Evolutionary conservation across 371 early-diverging fungal species (phyloP).

Genomic region (Neoconidiobolus thromboides): DNA sequence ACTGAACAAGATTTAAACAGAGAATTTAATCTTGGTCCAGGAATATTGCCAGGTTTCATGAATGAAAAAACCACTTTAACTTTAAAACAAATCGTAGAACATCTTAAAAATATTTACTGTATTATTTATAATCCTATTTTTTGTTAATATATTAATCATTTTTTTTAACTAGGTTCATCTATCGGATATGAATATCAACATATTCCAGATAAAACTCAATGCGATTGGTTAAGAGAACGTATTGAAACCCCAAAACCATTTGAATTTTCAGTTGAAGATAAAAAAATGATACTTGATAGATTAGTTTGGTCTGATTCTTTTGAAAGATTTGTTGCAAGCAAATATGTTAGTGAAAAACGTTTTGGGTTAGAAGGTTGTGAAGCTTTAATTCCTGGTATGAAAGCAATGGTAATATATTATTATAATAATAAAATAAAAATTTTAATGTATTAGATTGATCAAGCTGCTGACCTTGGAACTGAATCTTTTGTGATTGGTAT

Average conservation of each 20-base stretch:
- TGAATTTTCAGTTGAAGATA: slow-evolving; percentile 68
- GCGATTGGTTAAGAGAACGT: slow-evolving; percentile 89
- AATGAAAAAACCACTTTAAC: slow-evolving; percentile 39
- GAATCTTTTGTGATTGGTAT: slow-evolving; percentile 91
- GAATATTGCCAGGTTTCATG: slow-evolving; percentile 79
- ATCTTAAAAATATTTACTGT: slow-evolving; percentile 74
- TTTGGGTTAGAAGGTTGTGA: slow-evolving; percentile 97
- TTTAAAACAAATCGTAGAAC: slow-evolving; percentile 71
- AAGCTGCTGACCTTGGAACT: slow-evolving; percentile 81
- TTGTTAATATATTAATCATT: no score
- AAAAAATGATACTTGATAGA: slow-evolving; percentile 79
- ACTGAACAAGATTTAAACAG: slow-evolving; percentile 78
- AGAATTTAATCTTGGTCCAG: slow-evolving; percentile 79
- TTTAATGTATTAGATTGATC: slow-evolving; percentile 49
- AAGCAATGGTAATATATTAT: slow-evolving; percentile 51
- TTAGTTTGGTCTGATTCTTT: slow-evolving; percentile 92
- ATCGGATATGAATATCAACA: slow-evolving; percentile 95
- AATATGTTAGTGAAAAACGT: slow-evolving; percentile 91
- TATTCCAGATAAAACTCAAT: slow-evolving; percentile 84
- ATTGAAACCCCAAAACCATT: slow-evolving; percentile 79
- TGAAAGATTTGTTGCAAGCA: slow-evolving; percentile 85
- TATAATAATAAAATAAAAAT: not conserved
- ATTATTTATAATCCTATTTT: slow-evolving; percentile 13
- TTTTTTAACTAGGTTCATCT: slow-evolving; percentile 36
- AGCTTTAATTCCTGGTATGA: slow-evolving; percentile 91